phyloP scores from a whole-genome alignment of 108 stramenopile species.

The Mayamaea pseudoterrestris region DNA sequence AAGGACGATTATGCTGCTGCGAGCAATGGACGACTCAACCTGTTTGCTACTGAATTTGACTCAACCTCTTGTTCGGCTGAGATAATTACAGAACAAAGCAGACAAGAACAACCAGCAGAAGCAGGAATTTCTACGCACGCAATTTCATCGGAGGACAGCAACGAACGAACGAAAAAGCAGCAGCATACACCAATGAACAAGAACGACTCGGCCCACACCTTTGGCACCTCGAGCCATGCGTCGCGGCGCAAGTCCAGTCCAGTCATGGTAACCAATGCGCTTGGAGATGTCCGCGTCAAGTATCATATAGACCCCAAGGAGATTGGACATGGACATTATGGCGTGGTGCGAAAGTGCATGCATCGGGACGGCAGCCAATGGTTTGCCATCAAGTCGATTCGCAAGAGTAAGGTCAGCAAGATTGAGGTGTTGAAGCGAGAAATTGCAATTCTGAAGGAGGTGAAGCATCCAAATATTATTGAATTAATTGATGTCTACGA shows the following conservation, averaged over 20 bases:
- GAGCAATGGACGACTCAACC: too few relatives aligned
- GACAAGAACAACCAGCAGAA: too few relatives aligned
- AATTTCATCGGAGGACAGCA: too few relatives aligned
- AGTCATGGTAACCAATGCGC: constrained; percentile 70
- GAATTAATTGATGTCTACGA: constrained; percentile 80
- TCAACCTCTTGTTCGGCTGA: too few relatives aligned
- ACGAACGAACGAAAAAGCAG: too few relatives aligned
- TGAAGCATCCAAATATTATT: constrained; percentile 87
- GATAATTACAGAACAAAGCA: too few relatives aligned
- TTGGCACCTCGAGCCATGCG: constrained; percentile 12
- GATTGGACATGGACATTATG: constrained; percentile 85
- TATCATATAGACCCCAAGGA: constrained; percentile 83
- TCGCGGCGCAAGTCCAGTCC: constrained; percentile 17
- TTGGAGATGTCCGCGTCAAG: constrained; percentile 66
- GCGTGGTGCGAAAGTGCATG: constrained; percentile 86
- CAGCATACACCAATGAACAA: too few relatives aligned
- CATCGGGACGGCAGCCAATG: constrained; percentile 67
- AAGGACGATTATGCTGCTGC: too few relatives aligned
- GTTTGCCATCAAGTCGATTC: constrained; percentile 86
- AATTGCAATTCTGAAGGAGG: constrained; percentile 74
- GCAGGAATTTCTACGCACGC: too few relatives aligned
- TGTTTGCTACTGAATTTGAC: too few relatives aligned
- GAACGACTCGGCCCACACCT: constrained; percentile 6
- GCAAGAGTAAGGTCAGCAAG: constrained; percentile 79
- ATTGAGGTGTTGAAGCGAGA: constrained; percentile 82